A percentile compares a stretch with the other conserved stretches of the same genome.
Conservation (phyloP, 306 rosid species). For the Cajanus cajan region DNA sequence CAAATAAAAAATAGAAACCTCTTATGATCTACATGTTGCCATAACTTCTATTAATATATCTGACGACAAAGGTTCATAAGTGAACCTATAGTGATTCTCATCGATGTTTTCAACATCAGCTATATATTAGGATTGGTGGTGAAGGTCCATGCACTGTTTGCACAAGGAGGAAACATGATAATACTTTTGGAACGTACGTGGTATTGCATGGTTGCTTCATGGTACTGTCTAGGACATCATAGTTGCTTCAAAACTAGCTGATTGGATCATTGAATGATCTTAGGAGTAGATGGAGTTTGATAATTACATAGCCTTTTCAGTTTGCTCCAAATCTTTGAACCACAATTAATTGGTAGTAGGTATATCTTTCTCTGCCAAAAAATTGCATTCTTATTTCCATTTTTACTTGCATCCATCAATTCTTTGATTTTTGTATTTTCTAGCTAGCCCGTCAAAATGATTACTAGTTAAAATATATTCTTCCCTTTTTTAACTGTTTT, state of each 20-base stretch:
- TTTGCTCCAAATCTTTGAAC: neutral
- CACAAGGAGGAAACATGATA: too few relatives aligned
- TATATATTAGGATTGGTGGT: neutral
- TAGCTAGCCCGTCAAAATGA: neutral
- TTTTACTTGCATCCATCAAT: neutral
- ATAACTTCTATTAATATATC: too few relatives aligned
- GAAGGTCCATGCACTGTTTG: neutral
- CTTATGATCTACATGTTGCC: neutral
- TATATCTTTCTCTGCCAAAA: neutral
- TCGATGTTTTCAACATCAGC: neutral
- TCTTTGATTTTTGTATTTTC: neutral
- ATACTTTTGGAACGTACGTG: too few relatives aligned
- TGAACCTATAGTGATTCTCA: neutral
- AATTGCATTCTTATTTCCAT: neutral
- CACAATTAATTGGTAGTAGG: neutral
- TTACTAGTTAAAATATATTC: too few relatives aligned
- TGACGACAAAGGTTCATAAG: neutral
- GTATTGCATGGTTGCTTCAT: neutral
- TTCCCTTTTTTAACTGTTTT: neutral
- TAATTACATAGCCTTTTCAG: neutral
- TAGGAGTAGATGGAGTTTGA: neutral
- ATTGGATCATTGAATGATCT: neutral
- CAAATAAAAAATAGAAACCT: too few relatives aligned
- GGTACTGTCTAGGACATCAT: neutral
- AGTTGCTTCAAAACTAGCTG: too few relatives aligned